Evolutionary conservation across 331 rosid species (phyloP).

Genomic region (Malus hybrid): DNA sequence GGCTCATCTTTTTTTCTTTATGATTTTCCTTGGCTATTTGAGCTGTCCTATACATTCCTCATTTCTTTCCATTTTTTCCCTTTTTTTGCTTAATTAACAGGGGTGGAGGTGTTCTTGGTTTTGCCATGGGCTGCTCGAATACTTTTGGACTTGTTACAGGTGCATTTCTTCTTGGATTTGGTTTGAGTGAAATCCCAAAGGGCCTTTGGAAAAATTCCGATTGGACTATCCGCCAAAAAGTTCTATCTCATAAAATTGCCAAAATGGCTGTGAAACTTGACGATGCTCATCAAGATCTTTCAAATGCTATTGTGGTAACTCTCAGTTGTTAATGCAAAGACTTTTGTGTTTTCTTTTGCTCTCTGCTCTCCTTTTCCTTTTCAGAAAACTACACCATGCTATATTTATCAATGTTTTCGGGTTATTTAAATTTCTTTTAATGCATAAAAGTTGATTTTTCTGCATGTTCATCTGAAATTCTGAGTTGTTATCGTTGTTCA

Average conservation of each 20-base stretch:
- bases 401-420: background rate
- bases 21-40: background rate
- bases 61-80: background rate
- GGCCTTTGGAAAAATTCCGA: conserved; percentile 83
- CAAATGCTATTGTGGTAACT: conserved; percentile 84
- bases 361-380: background rate
- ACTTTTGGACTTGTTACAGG: conserved; percentile 98
- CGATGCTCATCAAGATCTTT: conserved; percentile 89
- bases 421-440: background rate
- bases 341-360: background rate
- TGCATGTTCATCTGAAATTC: background rate
- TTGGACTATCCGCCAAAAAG: conserved; percentile 82
- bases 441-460: background rate
- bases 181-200: conserved; percentile 92
- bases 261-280: conserved; percentile 89
- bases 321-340: background rate
- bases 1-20: background rate
- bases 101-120: conserved; percentile 63
- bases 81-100: conserved; percentile 31
- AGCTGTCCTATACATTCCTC: conserved; percentile 15
- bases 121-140: conserved; percentile 95
- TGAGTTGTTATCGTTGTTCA: background rate
- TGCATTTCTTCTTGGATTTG: conserved; percentile 96
- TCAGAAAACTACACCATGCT: background rate
- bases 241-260: conserved; percentile 90